Evolutionary conservation across 1,139 yeast genomes (phyloP), one percentile per base, ranked within the genome.

Genomic region (Geotrichum candidum): DNA sequence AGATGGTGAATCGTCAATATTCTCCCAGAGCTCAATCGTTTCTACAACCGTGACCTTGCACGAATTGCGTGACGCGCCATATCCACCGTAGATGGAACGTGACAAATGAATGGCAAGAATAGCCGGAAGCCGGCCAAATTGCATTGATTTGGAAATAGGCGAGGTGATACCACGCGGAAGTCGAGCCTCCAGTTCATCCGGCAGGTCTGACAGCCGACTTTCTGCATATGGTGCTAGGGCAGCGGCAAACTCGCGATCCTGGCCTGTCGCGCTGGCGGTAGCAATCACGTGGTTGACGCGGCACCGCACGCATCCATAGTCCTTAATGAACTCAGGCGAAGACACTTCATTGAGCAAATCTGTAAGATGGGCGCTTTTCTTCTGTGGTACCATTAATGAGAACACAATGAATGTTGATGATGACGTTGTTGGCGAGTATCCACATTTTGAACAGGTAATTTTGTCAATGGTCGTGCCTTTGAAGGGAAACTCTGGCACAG

Each of bases 51-150:
- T 72, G 5, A 92, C 92, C 60, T 84, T 78, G 73, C 97, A 90
- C 5, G 88, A 78, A 73, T 91, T 92, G 69, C 96, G 82, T 2
- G 87, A 80, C 1, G 88, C 84, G 35, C 82, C 84, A 58, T 84
- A 83, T n/a, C 89, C 91, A 60, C 84, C 81, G 71, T 82, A 91
- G 50, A 88, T 81, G 0, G 97, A 90, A 68, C 98, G 80, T 5
- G 96, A 89, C 59, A 92, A 76, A 72, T 92, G 97, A 23, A 92
- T 76, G 0, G 90, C 84, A 64, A 91, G 78, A 13, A 89, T 78
- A 61, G 82, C 80, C 0, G 98, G 97, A 3, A 91, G 83, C 64
- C 82, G 80, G 51, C 84, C 79, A 54, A 89, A 82, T 54, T 81
- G 80, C 0, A 87, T 83, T 64, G 81, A 82, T 68, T 88, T 86